Evolutionary conservation across 495 filamentous ascomycete genomes (phyloP).

Genomic region (Hypomontagnella monticulosa): DNA sequence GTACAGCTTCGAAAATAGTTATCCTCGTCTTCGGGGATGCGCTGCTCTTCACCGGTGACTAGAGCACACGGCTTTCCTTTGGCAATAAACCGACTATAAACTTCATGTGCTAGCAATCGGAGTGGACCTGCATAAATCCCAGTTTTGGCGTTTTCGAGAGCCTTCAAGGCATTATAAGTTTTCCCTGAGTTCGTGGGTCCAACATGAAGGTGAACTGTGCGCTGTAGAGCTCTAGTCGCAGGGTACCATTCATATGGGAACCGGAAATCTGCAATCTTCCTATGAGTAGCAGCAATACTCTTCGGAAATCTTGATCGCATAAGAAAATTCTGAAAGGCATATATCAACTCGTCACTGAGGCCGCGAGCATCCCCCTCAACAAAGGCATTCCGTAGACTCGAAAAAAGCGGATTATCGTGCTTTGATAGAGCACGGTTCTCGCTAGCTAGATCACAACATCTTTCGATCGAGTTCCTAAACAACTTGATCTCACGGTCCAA

Average conservation of each 20-base stretch:
- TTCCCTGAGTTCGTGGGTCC: conserved; percentile 99
- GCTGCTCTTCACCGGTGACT: conserved; percentile 90
- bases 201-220: conserved; percentile 91
- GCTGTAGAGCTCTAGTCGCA: conserved; percentile 75
- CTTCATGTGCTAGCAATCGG: conserved; percentile 90
- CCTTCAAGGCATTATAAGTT: conserved; percentile 92
- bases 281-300: conserved; percentile 61
- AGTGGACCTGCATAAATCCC: conserved; percentile 94
- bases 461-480: conserved; percentile 50
- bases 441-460: conserved; percentile 49
- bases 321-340: conserved; percentile 66
- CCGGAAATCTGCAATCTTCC: conserved; percentile 76
- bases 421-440: conserved; percentile 43
- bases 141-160: conserved; percentile 75
- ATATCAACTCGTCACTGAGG: conserved; percentile 66
- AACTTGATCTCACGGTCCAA: conserved; percentile 47
- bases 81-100: conserved; percentile 81
- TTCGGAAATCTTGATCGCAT: conserved; percentile 49
- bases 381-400: conserved; percentile 66
- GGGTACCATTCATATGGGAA: conserved; percentile 94
- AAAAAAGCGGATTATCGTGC: conserved; percentile 60
- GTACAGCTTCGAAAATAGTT: conserved; percentile 81
- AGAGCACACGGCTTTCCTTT: conserved; percentile 79
- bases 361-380: conserved; percentile 57
- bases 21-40: conserved; percentile 60